Conservation (phyloP, 805 yeast genomes). For the Kluyveromyces lactis region DNA sequence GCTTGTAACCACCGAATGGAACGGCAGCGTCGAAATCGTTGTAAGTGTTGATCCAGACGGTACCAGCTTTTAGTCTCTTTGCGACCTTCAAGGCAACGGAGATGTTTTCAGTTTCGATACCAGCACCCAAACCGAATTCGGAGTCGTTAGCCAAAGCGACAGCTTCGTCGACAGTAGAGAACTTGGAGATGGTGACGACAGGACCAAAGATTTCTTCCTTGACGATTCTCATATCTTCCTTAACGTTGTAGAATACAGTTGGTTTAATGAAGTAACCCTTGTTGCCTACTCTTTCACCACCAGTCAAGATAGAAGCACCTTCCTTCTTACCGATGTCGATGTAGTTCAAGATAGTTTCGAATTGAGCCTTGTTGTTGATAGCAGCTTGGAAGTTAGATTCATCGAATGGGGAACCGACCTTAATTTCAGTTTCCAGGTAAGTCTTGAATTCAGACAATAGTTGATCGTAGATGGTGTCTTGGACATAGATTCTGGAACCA, state of each 20-base stretch:
- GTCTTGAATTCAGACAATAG: conserved; percentile 49
- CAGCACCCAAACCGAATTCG: conserved; percentile 75
- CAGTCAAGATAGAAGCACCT: conserved; percentile 60
- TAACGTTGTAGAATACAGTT: conserved; percentile 64
- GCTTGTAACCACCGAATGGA: conserved; percentile 78
- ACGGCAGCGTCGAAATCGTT: conserved; percentile 67
- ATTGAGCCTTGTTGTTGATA: conserved; percentile 63
- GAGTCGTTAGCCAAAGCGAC: conserved; percentile 60
- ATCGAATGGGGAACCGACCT: conserved; percentile 72
- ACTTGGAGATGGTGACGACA: conserved; percentile 62
- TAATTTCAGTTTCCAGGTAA: conserved; percentile 46
- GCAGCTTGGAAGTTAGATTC: conserved; percentile 67
- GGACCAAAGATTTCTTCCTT: conserved; percentile 78
- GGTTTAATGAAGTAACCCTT: conserved; percentile 71
- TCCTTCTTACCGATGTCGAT: conserved; percentile 59
- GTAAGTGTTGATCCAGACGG: conserved; percentile 75
- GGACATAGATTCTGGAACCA: conserved; percentile 72
- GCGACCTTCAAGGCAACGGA: conserved; percentile 58
- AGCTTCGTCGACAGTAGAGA: conserved; percentile 59
- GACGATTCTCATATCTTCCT: conserved; percentile 52
- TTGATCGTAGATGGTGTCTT: conserved; percentile 61
- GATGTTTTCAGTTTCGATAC: conserved; percentile 59
- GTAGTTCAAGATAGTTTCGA: conserved; percentile 58
- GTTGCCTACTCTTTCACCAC: conserved; percentile 57
- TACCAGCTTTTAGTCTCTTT: conserved; percentile 61